Evolutionary conservation across 257 asterid genomes (phyloP), one percentile per base, ranked within the genome.

Genomic region (Ligustrum vulgare): DNA sequence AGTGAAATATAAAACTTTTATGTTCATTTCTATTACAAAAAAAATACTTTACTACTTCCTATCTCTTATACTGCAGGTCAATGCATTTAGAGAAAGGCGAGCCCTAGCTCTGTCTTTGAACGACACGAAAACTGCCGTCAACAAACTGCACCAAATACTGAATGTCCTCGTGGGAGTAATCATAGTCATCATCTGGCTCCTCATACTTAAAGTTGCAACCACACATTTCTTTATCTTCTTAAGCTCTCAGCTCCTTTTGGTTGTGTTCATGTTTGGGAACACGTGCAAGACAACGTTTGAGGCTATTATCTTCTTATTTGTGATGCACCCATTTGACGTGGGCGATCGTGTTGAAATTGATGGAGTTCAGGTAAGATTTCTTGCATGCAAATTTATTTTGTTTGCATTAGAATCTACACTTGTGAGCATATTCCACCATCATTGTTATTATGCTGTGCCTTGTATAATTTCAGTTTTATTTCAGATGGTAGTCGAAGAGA

Each of bases 401-500:
- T 43, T 35, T 31, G 20, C 51, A 31, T 23, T 32, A n/a, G 8
- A 13, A 8, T 31, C 10, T 71, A 49, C 34, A 9, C 32, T 2
- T 18, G 33, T 7, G 22, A 34, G 49, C 33, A 4, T 47, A 20
- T 71, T 35, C 66, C 23, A 13, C 45, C 45, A 39, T 39, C 13
- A 2, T 39, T 9, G 45, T 39, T 39, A 39, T 39, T 39, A 39
- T 18, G 28, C 18, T 63, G 20, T 25, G 36, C 31, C 47, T 43
- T 74, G 6, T 39, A 60, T 10, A 11, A 15, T 13, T 33, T 39
- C 49, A 47, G 16, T 43, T 28, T 13, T 25, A 8, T 70, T 73
- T 78, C 92, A 95, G 99, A 91, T 95, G 99, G 80, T 95, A 7
- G 99, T 94, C 2, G 99, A 94, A 80, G 99, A 94, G 86, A 94